Evolutionary conservation across 2,329 filamentous ascomycete species (phyloP).

Genomic region (Penicillium sp.): DNA sequence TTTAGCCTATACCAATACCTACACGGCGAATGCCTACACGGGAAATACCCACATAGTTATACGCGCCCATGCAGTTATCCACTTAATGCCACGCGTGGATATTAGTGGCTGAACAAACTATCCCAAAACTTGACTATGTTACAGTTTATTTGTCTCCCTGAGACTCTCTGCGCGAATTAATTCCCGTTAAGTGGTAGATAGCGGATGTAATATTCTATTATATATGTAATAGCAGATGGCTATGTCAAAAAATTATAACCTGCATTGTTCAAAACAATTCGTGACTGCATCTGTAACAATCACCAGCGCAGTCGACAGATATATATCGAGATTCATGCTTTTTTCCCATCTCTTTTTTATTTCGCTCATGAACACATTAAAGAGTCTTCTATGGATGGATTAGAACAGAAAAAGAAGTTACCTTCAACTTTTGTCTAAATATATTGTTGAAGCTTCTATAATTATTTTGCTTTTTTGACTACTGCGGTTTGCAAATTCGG

Average conservation of each 20-base stretch:
- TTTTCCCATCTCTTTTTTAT: no score
- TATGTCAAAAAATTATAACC: no score
- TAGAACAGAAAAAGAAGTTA: background rate
- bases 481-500: no score
- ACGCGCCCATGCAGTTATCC: background rate
- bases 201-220: no score
- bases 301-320: background rate
- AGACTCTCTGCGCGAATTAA: background rate
- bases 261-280: background rate
- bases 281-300: no score
- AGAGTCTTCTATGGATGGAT: background rate
- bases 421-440: background rate
- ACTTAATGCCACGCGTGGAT: background rate
- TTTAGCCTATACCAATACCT: background rate
- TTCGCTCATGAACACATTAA: background rate
- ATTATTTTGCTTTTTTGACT: background rate
- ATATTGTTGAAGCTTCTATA: background rate
- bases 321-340: background rate
- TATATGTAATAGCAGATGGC: no score
- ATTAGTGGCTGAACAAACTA: background rate
- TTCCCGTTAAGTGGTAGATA: no score
- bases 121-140: background rate
- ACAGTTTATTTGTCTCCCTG: background rate
- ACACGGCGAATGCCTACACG: conserved; percentile 15
- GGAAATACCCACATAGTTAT: conserved; percentile 11